phyloP scores from a whole-genome alignment of 2,329 filamentous ascomycete genomes.

The Fusarium illudens region DNA sequence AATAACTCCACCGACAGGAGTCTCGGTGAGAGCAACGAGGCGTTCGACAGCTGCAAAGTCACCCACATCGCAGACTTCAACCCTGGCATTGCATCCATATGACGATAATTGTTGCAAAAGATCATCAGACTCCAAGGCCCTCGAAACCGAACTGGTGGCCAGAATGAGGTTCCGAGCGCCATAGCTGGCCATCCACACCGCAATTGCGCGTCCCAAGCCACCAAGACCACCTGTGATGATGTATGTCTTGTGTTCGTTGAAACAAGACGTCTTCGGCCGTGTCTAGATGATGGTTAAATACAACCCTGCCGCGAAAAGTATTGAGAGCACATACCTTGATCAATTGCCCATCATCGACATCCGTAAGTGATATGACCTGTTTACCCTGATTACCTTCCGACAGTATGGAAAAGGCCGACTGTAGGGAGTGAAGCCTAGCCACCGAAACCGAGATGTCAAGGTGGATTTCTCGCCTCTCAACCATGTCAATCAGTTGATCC shows the following conservation, averaged over 20 bases:
- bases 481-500: conserved; percentile 11
- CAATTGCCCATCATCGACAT: conserved; percentile 5
- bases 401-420: conserved; percentile 16
- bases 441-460: conserved; percentile 13
- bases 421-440: conserved; percentile 12
- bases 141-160: conserved; percentile 31
- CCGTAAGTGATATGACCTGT: conserved; percentile 24
- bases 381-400: conserved; percentile 7
- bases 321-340: conserved; percentile 18
- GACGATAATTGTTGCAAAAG: conserved; percentile 34
- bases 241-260: conserved; percentile 31
- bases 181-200: conserved; percentile 39
- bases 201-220: conserved; percentile 35
- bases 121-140: conserved; percentile 25
- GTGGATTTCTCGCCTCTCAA: conserved; percentile 17
- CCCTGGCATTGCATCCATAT: conserved; percentile 35
- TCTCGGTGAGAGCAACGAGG: conserved; percentile 22
- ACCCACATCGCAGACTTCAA: conserved; percentile 35
- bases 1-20: conserved; percentile 33
- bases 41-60: conserved; percentile 28
- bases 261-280: conserved; percentile 29
- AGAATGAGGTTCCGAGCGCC: conserved; percentile 34
- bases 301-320: not conserved
- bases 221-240: conserved; percentile 39
- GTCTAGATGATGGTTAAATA: conserved; percentile 16